A percentile compares a stretch with the other conserved stretches of the same genome.
Conservation (phyloP, 2,329 filamentous ascomycete species). For the Aspergillus oerlinghausenensis region DNA sequence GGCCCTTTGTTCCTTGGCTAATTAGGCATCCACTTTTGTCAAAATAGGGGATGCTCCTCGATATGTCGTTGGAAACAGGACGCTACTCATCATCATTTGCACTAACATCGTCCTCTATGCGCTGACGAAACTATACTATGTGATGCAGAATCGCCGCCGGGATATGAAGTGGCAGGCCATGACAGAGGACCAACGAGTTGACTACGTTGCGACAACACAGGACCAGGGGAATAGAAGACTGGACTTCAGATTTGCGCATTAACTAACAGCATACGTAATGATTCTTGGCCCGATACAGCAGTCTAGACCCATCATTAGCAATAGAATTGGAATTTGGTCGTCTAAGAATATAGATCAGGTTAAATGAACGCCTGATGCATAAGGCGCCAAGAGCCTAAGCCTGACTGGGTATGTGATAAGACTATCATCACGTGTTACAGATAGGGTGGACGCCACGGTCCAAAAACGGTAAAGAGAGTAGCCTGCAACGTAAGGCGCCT, state of each 20-base stretch:
- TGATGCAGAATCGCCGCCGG: constrained; percentile 23
- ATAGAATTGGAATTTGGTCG: background rate
- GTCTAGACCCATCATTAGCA: background rate
- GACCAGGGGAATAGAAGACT: constrained; percentile 32
- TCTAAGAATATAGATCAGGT: background rate
- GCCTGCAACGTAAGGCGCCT: background rate
- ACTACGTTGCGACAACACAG: constrained; percentile 28
- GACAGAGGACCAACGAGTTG: constrained; percentile 22
- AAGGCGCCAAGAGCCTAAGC: background rate
- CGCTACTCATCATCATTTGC: constrained; percentile 18
- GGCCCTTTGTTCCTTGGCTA: background rate
- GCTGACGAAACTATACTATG: constrained; percentile 30
- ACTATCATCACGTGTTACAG: background rate
- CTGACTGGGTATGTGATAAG: background rate
- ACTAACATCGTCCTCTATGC: constrained; percentile 25
- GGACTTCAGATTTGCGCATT: constrained; percentile 35
- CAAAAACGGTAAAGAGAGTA: background rate
- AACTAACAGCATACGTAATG: constrained; percentile 1
- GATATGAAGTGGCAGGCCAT: constrained; percentile 30
- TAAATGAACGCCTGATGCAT: background rate
- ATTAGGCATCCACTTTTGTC: constrained; percentile 1
- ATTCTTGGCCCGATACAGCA: background rate
- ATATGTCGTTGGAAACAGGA: constrained; percentile 43
- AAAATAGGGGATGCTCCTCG: constrained; percentile 36
- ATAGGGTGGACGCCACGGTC: background rate